Base-by-base conservation (phyloP, 2,329 filamentous ascomycete genomes). In the Capronia epimyces region DNA sequence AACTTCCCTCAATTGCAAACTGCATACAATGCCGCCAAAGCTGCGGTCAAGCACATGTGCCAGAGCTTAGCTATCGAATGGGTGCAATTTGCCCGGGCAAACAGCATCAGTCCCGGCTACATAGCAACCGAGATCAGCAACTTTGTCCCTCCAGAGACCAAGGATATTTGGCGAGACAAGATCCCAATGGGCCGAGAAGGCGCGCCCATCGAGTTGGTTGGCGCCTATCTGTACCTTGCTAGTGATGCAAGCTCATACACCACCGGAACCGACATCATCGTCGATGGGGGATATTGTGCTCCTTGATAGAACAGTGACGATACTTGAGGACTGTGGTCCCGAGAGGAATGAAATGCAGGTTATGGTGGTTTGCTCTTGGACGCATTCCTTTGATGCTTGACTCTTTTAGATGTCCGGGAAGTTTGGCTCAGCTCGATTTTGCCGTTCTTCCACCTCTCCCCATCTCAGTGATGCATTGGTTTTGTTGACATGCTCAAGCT, bases 201-300 rank as follows among this genome's bases (percentile, higher is more conserved):
- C 8, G 75, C 82, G 58, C 73, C 80, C 2, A 78, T 81, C 53
- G 88, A 95, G 73, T 75, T 94, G 61, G 90, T 91, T 73, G 89
- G 87, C 16, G 84, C 84, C 15, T 95, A 86, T 66, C 70, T 94
- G 42, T 93, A 89, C 69, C 74, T 94, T 50, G 85, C 86, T 15
- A 87, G 83, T 12, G 87, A 94, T 68, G 87, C 87, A 3, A 80
- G 84, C n/a, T 86, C 82, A 47, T 94, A 89, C 70, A 89, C 84
- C 15, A 94, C 87, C 7, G 88, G 82, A 0, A 75, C 79, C 8
- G 84, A 89, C 66, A 74, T 93, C 52, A 71, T 87, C 56, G 79
- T 90, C 42, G 87, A 93, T 66, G 87, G 87, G 53, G 86, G 86
- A 48, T 89, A 89, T 68, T 76, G 72, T 63, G 67, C 75, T 43